A percentile compares a stretch with the other conserved stretches of the same genome.
Evolutionary conservation across 306 rosid genomes (phyloP).

Genomic region (Vigna unguiculata): DNA sequence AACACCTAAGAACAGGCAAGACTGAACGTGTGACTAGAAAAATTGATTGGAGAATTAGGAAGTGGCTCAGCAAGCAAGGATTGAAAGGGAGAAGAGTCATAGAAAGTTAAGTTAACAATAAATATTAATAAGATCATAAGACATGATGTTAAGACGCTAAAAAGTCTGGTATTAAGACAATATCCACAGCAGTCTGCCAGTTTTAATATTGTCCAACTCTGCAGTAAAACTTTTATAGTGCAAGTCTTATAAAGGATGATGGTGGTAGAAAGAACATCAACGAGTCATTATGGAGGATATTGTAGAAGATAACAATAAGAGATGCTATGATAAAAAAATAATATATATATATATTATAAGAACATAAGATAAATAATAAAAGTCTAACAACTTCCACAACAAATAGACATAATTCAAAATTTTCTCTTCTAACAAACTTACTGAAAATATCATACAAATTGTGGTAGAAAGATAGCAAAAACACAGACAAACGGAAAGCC

Average conservation of each 20-base stretch:
- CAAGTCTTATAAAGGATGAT: not conserved
- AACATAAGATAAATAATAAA: slow-evolving; percentile 4
- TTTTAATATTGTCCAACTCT: slow-evolving; percentile 25
- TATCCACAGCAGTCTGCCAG: slow-evolving; percentile 25
- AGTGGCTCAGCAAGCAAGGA: slow-evolving; percentile 7
- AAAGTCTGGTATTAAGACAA: not conserved
- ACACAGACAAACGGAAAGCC: not conserved
- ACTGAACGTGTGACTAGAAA: slow-evolving; percentile 30
- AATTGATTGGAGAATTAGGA: not conserved
- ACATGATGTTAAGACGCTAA: not conserved
- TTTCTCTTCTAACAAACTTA: slow-evolving; percentile 6
- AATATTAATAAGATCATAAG: slow-evolving; percentile 4
- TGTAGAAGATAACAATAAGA: not conserved
- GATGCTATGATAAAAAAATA: not conserved
- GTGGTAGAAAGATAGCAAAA: not conserved
- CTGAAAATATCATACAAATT: not conserved
- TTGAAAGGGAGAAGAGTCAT: not conserved
- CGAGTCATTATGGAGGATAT: not conserved
- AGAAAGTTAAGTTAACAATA: slow-evolving; percentile 22
- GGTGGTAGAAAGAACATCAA: not conserved
- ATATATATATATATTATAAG: not conserved
- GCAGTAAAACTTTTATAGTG: not conserved
- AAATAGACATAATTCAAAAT: not conserved
- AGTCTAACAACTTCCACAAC: not conserved
- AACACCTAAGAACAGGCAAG: slow-evolving; percentile 64